These are phyloP conservation scores for Cryphonectria nitschkei DNA, from an alignment of 2,329 filamentous ascomycete species.

Conservation along the genomic window DNA sequence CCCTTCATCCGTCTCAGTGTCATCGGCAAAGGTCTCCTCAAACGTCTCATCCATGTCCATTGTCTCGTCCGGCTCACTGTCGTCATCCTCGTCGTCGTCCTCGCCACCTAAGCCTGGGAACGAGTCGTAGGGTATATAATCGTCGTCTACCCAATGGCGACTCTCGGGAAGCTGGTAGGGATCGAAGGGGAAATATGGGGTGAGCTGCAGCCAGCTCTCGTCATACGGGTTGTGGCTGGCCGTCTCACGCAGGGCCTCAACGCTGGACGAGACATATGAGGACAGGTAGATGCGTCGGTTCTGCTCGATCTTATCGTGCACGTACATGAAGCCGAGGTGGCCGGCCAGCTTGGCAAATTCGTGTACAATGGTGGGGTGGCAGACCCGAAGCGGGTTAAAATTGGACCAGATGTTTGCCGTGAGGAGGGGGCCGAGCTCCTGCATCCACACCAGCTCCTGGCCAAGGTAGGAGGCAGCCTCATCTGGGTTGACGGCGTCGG, in stretches of 20 bases:
- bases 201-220: slow-evolving; percentile 81
- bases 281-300: slow-evolving; percentile 89
- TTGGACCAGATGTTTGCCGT: slow-evolving; percentile 80
- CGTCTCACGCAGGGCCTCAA: slow-evolving; percentile 58
- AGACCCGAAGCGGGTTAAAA: slow-evolving; percentile 94
- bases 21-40: slow-evolving; percentile 36
- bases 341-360: slow-evolving; percentile 89
- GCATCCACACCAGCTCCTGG: slow-evolving; percentile 78
- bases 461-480: slow-evolving; percentile 64
- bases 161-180: slow-evolving; percentile 90
- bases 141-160: slow-evolving; percentile 82
- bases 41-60: slow-evolving; percentile 45
- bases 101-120: slow-evolving; percentile 69
- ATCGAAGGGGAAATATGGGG: slow-evolving; percentile 96
- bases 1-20: slow-evolving; percentile 37
- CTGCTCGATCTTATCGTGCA: slow-evolving; percentile 83
- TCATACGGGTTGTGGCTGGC: slow-evolving; percentile 57
- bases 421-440: slow-evolving; percentile 73
- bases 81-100: slow-evolving; percentile 59
- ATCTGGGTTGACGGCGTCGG: slow-evolving; percentile 64
- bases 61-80: slow-evolving; percentile 56
- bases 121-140: slow-evolving; percentile 81
- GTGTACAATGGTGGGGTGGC: slow-evolving; percentile 84
- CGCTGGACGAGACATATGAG: slow-evolving; percentile 64
- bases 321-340: slow-evolving; percentile 85